Evolutionary conservation across 2,329 filamentous ascomycete genomes (phyloP).

Genomic region (Neoscytalidium dimidiatum): DNA sequence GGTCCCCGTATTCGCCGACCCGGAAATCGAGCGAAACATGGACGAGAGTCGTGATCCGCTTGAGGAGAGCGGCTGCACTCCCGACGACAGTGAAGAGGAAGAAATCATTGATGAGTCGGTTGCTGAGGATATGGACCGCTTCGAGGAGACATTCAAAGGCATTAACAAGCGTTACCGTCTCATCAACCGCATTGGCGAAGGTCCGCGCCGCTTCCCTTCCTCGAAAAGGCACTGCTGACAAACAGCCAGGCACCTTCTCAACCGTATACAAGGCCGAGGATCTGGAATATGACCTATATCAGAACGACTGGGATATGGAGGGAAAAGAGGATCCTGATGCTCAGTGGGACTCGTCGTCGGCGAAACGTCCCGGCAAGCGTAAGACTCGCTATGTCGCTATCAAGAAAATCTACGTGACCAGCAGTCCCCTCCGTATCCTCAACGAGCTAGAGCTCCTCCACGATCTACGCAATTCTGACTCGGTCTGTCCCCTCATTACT

Average conservation of each 20-base stretch:
- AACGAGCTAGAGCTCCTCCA: conserved; percentile 95
- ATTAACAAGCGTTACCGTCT: conserved; percentile 84
- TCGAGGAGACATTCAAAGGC: conserved; percentile 79
- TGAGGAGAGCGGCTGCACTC: conserved; percentile 52
- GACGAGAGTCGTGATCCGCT: conserved; percentile 53
- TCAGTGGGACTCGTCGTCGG: conserved; percentile 72
- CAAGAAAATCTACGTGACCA: conserved; percentile 99
- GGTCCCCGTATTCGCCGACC: neutral
- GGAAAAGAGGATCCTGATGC: conserved; percentile 60
- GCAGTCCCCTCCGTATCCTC: conserved; percentile 86
- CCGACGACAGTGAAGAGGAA: conserved; percentile 50
- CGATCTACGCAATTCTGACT: conserved; percentile 77
- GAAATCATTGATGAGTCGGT: conserved; percentile 67
- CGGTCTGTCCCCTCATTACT: conserved; percentile 93
- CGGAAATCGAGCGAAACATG: conserved; percentile 26
- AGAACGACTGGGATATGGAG: conserved; percentile 83
- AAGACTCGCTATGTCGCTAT: conserved; percentile 84
- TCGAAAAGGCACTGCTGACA: neutral
- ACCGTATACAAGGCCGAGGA: conserved; percentile 99
- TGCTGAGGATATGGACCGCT: conserved; percentile 73
- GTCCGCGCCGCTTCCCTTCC: conserved; percentile 46
- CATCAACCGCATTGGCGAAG: conserved; percentile 97
- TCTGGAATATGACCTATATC: conserved; percentile 76
- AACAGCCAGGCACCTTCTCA: conserved; percentile 82
- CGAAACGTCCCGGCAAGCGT: conserved; percentile 51